phyloP scores from a whole-genome alignment of 2,329 filamentous ascomycete species.

The Cytospora piceae region DNA sequence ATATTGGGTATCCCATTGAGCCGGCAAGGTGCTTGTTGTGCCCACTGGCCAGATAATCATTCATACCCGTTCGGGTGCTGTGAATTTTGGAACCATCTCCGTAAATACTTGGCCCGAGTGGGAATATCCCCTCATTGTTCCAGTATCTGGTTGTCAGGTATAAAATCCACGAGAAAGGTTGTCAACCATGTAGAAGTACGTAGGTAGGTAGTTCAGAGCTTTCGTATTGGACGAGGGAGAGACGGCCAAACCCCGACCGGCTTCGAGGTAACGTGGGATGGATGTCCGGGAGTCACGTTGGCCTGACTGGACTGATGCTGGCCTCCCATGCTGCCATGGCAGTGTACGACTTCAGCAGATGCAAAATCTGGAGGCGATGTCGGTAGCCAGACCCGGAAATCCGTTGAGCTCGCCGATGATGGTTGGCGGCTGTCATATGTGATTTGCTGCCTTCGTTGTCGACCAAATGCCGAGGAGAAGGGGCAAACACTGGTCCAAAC shows the following conservation, averaged over 20 bases:
- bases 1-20: constrained; percentile 44
- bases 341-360: background rate
- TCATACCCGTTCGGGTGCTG: constrained; percentile 36
- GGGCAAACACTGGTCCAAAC: background rate
- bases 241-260: constrained; percentile 51
- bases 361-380: background rate
- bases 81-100: constrained; percentile 41
- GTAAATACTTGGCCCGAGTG: constrained; percentile 43
- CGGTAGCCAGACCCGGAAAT: background rate
- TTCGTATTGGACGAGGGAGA: constrained; percentile 46
- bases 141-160: constrained; percentile 43
- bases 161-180: constrained; percentile 51
- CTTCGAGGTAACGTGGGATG: constrained; percentile 48
- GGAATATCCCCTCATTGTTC: constrained; percentile 32
- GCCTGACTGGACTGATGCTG: background rate
- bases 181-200: constrained; percentile 53
- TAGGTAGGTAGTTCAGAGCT: constrained; percentile 44
- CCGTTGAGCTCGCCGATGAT: background rate
- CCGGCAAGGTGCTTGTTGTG: constrained; percentile 43
- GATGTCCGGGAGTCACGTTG: constrained; percentile 42
- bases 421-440: background rate
- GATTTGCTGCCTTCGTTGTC: background rate
- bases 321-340: no score
- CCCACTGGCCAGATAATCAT: constrained; percentile 45
- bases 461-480: background rate